Percentiles rank a stretch among this genome's conserved stretches.
phyloP scores from a whole-genome alignment of 352 stramenopile genomes.

The Phytophthora megakarya region DNA sequence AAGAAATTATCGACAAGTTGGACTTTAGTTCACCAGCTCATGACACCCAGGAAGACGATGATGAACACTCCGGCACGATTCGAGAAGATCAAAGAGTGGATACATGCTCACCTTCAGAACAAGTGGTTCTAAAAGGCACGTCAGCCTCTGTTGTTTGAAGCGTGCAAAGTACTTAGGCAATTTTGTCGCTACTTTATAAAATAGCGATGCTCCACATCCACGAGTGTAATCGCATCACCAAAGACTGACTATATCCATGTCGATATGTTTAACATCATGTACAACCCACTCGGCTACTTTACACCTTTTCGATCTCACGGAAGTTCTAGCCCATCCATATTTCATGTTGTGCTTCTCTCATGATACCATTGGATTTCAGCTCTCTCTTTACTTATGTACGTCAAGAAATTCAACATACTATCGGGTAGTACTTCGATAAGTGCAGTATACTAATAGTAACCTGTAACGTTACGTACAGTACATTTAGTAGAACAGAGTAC shows the following conservation, averaged over 20 bases:
- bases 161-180: background rate
- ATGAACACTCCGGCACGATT: constrained; percentile 42
- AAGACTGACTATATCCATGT: background rate
- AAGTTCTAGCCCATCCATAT: background rate
- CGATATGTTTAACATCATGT: background rate
- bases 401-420: too few species aligned
- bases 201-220: background rate
- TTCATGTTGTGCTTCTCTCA: too few species aligned
- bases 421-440: too few species aligned
- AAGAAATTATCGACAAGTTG: constrained; percentile 76
- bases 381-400: too few species aligned
- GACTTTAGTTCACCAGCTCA: constrained; percentile 45
- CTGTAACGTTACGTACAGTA: too few species aligned
- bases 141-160: constrained; percentile 28
- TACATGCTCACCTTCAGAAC: constrained; percentile 37
- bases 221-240: background rate
- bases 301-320: background rate
- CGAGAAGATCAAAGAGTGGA: constrained; percentile 48
- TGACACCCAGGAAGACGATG: constrained; percentile 22
- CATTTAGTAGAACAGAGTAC: too few species aligned
- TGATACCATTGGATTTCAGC: too few species aligned
- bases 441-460: too few species aligned
- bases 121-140: constrained; percentile 31
- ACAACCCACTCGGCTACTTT: background rate
- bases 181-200: constrained; percentile 4